Evolutionary conservation across 495 filamentous ascomycete species (phyloP), one percentile per base, ranked within the genome.

Genomic region (Chaetomium cochliodes): DNA sequence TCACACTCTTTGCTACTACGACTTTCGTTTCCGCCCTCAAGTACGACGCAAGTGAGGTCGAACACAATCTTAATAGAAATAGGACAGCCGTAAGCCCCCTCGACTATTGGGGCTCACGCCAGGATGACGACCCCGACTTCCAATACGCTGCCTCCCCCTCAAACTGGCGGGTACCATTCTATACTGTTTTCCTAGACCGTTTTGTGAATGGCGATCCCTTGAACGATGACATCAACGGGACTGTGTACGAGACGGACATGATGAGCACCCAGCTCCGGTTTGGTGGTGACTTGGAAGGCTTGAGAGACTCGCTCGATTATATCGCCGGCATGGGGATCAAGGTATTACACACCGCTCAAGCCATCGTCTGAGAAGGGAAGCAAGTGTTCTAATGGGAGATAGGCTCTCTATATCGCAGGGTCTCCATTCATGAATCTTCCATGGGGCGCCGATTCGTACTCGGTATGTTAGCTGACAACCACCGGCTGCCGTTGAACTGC

Each of bases 301-400:
- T 92, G 41, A 66, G 85, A 51, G 85, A 88, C 65, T 87, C 85
- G 18, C 76, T 92, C 59, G 89, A 92, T 69, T 92, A 92, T 73
- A 71, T 92, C 46, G 86, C 88, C 62, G 89, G 89, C 50, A 86
- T 90, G 86, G 89, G 89, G 2, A 85, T 90, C 73, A 90, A 89
- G 72, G 72, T 74, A 62, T 12, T 22, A 20, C 4, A 28, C 50
- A 53, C 22, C 23, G 12, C 25, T 28, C 23, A 15, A 9, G 11
- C 18, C 6, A 5, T 26, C 13, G 1, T 15, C 3, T 16, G 13
- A 30, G 26, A 4, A 30, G 26, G 22, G 50, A 30, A 28, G 23
- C 16, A n/a, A 51, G 39, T 33, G 16, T 23, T 4, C 67, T 70
- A 50, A 72, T n/a, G 33, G 2, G 58, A 26, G 16, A 1, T 39